phyloP scores from a whole-genome alignment of 2,329 filamentous ascomycete species.

The Cladosporium sp. region DNA sequence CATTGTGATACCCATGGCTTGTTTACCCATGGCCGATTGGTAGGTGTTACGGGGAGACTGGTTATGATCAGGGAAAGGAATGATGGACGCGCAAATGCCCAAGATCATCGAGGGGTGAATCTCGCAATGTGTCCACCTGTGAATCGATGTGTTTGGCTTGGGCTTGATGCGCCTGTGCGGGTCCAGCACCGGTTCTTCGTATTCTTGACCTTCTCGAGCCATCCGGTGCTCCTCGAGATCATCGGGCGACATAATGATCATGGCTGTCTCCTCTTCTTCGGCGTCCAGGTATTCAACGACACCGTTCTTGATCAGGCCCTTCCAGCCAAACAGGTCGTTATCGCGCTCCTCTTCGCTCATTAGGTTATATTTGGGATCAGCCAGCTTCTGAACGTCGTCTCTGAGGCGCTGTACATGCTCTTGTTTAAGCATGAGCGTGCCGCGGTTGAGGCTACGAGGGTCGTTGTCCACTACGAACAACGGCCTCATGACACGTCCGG shows the following conservation, averaged over 20 bases:
- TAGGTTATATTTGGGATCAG: constrained; percentile 43
- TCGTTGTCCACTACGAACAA: constrained; percentile 92
- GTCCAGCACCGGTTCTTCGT: constrained; percentile 41
- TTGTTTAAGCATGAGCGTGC: constrained; percentile 74
- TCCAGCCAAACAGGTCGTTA: constrained; percentile 72
- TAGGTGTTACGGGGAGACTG: constrained; percentile 97
- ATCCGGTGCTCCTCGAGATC: constrained; percentile 63
- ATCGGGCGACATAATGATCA: constrained; percentile 99
- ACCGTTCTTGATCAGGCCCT: constrained; percentile 73
- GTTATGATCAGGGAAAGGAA: constrained; percentile 99
- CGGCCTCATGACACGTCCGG: constrained; percentile 87
- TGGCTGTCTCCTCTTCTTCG: constrained; percentile 95
- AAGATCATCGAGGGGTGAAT: constrained; percentile 99
- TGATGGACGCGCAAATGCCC: constrained; percentile 97
- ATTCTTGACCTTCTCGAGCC: constrained; percentile 27
- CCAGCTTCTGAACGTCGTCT: constrained; percentile 56
- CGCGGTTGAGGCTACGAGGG: constrained; percentile 64
- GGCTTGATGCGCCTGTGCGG: constrained; percentile 84
- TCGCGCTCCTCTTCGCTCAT: constrained; percentile 53
- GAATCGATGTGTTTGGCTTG: constrained; percentile 75
- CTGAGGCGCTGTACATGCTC: constrained; percentile 74
- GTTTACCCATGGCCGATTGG: constrained; percentile 99
- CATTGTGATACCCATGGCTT: constrained; percentile 98
- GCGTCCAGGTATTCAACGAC: constrained; percentile 95
- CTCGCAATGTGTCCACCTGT: constrained; percentile 96